Conservation (phyloP, 1,139 yeast species). For the Pichia sp. region DNA sequence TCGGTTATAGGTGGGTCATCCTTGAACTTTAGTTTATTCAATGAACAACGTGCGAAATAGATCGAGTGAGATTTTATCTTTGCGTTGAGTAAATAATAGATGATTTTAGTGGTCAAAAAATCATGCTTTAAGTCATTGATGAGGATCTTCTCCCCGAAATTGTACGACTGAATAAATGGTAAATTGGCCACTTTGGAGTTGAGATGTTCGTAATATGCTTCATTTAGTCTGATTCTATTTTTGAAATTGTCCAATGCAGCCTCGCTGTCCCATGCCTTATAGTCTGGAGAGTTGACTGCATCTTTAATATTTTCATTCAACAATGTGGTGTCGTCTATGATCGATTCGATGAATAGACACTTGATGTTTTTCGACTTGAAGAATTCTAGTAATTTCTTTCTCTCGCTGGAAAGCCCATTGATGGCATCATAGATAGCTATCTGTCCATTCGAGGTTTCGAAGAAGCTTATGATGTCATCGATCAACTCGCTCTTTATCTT, state of each 20-base stretch:
- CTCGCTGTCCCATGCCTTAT: conserved; percentile 64
- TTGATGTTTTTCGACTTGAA: conserved; percentile 62
- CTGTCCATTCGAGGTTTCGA: conserved; percentile 75
- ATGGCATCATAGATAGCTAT: conserved; percentile 96
- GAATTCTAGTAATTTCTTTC: conserved; percentile 52
- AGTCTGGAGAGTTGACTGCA: conserved; percentile 87
- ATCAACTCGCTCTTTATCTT: conserved; percentile 62
- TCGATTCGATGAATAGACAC: conserved; percentile 81
- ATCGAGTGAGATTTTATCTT: conserved; percentile 82
- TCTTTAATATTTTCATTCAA: conserved; percentile 77
- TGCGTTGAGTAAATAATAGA: conserved; percentile 84
- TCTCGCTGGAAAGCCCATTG: conserved; percentile 70
- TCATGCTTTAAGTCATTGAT: conserved; percentile 82
- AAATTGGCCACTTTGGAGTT: conserved; percentile 40
- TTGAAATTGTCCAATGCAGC: conserved; percentile 58
- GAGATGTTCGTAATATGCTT: conserved; percentile 45
- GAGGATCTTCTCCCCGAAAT: conserved; percentile 84
- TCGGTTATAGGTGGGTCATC: conserved; percentile 66
- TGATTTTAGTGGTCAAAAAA: conserved; percentile 82
- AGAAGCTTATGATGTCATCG: conserved; percentile 66
- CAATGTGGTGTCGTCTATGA: conserved; percentile 69
- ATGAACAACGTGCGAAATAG: conserved; percentile 80
- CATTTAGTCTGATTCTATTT: conserved; percentile 41
- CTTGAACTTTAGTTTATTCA: conserved; percentile 51
- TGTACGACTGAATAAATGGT: conserved; percentile 76